A percentile compares a stretch with the other conserved stretches of the same genome.
phyloP scores from a whole-genome alignment of 768 basidiomycete species.

The Lentinula boryana region DNA sequence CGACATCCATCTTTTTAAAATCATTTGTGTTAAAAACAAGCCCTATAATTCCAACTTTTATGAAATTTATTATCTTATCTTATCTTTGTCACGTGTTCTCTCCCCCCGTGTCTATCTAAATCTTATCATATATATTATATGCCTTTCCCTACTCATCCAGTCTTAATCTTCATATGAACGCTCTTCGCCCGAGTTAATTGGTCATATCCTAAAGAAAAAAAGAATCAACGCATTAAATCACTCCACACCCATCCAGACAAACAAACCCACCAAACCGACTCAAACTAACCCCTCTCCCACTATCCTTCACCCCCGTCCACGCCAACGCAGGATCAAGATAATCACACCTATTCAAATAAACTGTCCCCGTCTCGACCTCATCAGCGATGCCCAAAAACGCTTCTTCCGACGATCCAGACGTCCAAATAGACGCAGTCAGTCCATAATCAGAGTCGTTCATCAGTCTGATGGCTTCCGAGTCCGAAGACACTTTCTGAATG shows the following conservation, averaged over 20 bases:
- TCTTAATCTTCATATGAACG: conserved; percentile 79
- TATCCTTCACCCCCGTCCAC: conserved; percentile 94
- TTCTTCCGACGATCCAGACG: conserved; percentile 58
- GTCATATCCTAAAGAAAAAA: conserved; percentile 61
- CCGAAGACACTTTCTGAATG: conserved; percentile 83
- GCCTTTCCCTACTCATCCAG: no score
- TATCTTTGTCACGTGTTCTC: no score
- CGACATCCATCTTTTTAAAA: no score
- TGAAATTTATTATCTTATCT: no score
- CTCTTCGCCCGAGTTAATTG: conserved; percentile 79
- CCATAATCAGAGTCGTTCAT: conserved; percentile 99
- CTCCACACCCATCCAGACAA: not conserved
- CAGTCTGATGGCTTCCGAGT: conserved; percentile 80
- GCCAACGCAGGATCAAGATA: conserved; percentile 87
- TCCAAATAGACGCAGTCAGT: conserved; percentile 94
- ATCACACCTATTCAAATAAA: conserved; percentile 91
- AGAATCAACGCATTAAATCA: not conserved
- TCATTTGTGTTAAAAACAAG: no score
- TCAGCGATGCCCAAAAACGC: conserved; percentile 67
- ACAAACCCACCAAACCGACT: conserved; percentile 72
- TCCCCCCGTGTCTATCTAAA: no score
- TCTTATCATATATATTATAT: no score
- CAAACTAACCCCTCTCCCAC: conserved; percentile 85
- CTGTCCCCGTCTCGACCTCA: conserved; percentile 82
- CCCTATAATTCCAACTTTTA: no score